Percentiles rank a stretch among this genome's conserved stretches.
Evolutionary conservation across 192 early-diverging fungal genomes (phyloP).

Genomic region (Ambispora gerdemannii): DNA sequence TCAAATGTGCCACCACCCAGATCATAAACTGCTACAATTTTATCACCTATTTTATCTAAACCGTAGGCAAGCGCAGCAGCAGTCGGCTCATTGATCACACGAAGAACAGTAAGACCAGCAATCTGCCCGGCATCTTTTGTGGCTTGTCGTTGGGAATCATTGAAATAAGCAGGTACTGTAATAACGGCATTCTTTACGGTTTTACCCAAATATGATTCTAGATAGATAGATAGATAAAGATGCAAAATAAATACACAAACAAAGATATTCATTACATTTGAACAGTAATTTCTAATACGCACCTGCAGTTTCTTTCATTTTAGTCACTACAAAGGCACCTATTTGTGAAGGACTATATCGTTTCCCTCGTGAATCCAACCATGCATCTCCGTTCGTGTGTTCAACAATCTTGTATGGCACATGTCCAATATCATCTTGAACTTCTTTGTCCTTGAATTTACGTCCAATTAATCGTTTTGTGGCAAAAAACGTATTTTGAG

Average conservation of each 20-base stretch:
- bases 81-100: slow-evolving; percentile 96
- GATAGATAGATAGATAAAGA: background rate
- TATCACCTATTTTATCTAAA: slow-evolving; percentile 81
- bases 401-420: slow-evolving; percentile 95
- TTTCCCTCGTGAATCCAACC: slow-evolving; percentile 93
- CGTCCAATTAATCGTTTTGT: slow-evolving; percentile 97
- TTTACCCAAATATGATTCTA: slow-evolving; percentile 29
- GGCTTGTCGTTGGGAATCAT: slow-evolving; percentile 94
- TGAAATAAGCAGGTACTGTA: slow-evolving; percentile 99
- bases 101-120: slow-evolving; percentile 83
- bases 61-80: slow-evolving; percentile 93
- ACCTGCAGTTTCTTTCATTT: slow-evolving; percentile 98
- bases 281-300: slow-evolving; percentile 75
- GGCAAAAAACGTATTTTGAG: slow-evolving; percentile 97
- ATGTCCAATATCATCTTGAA: slow-evolving; percentile 85
- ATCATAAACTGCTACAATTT: slow-evolving; percentile 94
- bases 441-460: slow-evolving; percentile 81
- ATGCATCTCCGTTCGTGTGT: slow-evolving; percentile 97
- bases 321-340: slow-evolving; percentile 94
- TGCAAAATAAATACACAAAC: background rate
- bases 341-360: slow-evolving; percentile 95
- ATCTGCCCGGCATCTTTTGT: slow-evolving; percentile 94
- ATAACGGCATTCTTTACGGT: slow-evolving; percentile 54
- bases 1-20: slow-evolving; percentile 99
- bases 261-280: slow-evolving; percentile 73